phyloP scores from a whole-genome alignment of 208 protist species.

The Leishmania mexicana region DNA sequence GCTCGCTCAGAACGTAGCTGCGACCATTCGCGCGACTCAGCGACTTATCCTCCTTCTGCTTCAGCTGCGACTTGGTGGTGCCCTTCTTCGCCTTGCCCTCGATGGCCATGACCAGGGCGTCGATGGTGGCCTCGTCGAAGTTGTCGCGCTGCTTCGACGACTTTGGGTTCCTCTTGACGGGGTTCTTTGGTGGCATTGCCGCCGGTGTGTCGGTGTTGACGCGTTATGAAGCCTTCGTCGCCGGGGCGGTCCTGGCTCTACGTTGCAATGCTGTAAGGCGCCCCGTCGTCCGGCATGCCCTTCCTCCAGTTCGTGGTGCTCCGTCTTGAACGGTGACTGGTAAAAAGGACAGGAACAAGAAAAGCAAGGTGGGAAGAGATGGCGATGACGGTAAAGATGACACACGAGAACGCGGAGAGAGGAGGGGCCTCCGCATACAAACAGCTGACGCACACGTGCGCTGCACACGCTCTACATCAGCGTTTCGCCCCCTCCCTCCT shows the following conservation, averaged over 20 bases:
- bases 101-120: conserved; percentile 72
- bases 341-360: neutral
- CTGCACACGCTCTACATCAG: too few relatives aligned
- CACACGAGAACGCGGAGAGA: neutral
- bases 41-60: conserved; percentile 48
- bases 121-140: conserved; percentile 46
- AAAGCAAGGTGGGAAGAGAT: neutral
- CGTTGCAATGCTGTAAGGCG: too few relatives aligned
- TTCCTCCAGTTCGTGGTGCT: neutral
- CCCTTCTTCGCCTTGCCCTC: conserved; percentile 69
- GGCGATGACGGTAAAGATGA: neutral
- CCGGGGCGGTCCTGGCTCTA: neutral
- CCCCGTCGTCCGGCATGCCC: neutral
- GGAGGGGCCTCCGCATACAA: neutral
- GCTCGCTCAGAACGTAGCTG: conserved; percentile 30
- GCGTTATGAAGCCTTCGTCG: neutral
- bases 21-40: conserved; percentile 41
- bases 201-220: neutral
- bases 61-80: conserved; percentile 66
- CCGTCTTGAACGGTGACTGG: neutral
- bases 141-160: conserved; percentile 34
- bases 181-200: conserved; percentile 31
- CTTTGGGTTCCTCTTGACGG: conserved; percentile 37
- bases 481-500: too few relatives aligned
- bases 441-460: neutral